Evolutionary conservation across 148 eudicot genomes (phyloP).

Genomic region (Spergularia marina): DNA sequence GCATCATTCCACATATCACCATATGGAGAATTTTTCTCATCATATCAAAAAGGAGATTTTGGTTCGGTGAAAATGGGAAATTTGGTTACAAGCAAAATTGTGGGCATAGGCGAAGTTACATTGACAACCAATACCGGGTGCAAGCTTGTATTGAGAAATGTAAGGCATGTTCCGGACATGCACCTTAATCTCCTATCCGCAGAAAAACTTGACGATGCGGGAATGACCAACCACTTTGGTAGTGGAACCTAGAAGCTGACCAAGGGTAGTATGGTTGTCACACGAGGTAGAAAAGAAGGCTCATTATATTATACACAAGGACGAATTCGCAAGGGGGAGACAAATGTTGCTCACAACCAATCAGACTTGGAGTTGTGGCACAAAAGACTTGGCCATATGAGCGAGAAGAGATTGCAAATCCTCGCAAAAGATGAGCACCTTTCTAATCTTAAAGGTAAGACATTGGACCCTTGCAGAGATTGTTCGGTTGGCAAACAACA

Average conservation of each 20-base stretch:
- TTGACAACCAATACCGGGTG: not conserved
- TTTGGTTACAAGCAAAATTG: too few relatives aligned
- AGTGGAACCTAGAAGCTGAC: slow-evolving; percentile 1
- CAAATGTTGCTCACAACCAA: not conserved
- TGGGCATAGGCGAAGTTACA: not conserved
- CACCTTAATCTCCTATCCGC: not conserved
- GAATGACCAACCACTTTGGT: not conserved
- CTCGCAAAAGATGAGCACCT: not conserved
- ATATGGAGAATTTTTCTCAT: not conserved
- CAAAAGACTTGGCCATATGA: slow-evolving; percentile 6
- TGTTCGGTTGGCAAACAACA: not conserved
- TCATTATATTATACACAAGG: not conserved
- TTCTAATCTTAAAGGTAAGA: not conserved
- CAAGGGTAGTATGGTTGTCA: not conserved
- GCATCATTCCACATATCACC: not conserved
- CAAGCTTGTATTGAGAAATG: not conserved
- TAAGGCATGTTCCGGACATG: not conserved
- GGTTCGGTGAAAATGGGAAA: not conserved
- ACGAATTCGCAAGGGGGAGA: not conserved
- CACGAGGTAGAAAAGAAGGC: not conserved
- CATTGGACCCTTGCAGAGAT: not conserved
- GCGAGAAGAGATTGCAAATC: not conserved
- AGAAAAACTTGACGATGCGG: not conserved
- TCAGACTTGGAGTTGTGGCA: not conserved
- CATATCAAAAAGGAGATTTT: not conserved